These are phyloP conservation scores for Eragrostis tef DNA, from an alignment of 202 grass and related monocot species.

Conservation along the genomic window DNA sequence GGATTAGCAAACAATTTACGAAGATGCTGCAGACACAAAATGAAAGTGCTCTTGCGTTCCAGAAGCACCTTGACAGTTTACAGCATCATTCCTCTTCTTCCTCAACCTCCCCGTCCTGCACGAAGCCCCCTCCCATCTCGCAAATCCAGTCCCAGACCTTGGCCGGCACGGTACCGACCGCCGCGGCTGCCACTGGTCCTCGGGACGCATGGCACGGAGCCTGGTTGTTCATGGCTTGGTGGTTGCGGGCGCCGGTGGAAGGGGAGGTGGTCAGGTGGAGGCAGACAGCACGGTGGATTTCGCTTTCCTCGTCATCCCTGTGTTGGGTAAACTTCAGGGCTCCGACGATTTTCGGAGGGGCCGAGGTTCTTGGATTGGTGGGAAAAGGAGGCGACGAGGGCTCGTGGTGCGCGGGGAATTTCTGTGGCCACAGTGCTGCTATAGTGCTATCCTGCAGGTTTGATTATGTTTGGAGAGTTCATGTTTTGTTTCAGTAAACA, in stretches of 20 bases:
- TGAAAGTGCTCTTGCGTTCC: neutral
- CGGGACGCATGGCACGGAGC: constrained; percentile 73
- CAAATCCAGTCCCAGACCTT: constrained; percentile 73
- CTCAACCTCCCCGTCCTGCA: constrained; percentile 37
- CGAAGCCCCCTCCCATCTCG: constrained; percentile 69
- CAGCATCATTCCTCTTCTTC: constrained; percentile 28
- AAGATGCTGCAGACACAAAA: neutral
- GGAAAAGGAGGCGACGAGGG: constrained; percentile 36
- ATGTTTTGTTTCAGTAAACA: too few species aligned
- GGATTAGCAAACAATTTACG: neutral
- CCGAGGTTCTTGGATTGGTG: constrained; percentile 34
- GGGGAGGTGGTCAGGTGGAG: neutral
- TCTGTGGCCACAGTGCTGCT: neutral
- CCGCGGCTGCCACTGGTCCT: constrained; percentile 66
- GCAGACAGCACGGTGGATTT: neutral
- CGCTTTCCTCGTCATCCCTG: constrained; percentile 51
- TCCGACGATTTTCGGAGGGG: constrained; percentile 28
- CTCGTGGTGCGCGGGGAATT: constrained; percentile 29
- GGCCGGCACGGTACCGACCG: constrained; percentile 70
- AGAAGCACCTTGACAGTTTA: neutral
- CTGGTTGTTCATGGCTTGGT: constrained; percentile 71
- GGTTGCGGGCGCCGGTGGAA: constrained; percentile 46
- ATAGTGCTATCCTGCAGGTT: too few species aligned
- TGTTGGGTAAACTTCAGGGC: neutral
- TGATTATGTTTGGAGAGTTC: too few species aligned